A percentile compares a stretch with the other conserved stretches of the same genome.
Evolutionary conservation across 192 early-diverging fungal species (phyloP).

Genomic region (Umbelopsis sp.): DNA sequence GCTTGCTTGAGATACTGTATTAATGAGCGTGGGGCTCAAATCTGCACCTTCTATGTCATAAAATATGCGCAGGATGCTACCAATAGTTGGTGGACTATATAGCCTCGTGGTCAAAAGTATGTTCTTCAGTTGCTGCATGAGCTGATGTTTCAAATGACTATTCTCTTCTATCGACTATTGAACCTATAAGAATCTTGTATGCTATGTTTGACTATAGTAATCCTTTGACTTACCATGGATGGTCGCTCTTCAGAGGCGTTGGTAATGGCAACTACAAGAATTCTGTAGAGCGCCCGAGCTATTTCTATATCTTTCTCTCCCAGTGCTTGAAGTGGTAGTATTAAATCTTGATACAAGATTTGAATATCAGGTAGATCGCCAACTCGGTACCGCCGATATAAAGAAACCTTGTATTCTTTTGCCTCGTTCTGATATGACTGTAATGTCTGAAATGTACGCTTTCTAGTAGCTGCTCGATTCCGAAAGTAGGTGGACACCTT

Average conservation of each 20-base stretch:
- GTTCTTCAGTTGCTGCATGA: conserved; percentile 30
- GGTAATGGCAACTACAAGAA: conserved; percentile 42
- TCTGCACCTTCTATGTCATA: conserved; percentile 43
- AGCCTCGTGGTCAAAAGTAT: conserved; percentile 41
- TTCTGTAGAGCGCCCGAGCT: conserved; percentile 50
- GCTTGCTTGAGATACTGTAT: conserved; percentile 41
- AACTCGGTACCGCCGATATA: conserved; percentile 63
- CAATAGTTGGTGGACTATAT: conserved; percentile 51
- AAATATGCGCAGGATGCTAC: conserved; percentile 51
- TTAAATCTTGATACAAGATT: conserved; percentile 64
- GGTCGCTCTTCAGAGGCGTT: conserved; percentile 31
- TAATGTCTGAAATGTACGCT: conserved; percentile 33
- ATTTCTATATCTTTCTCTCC: conserved; percentile 63
- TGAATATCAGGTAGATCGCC: conserved; percentile 83
- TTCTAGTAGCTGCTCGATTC: conserved; percentile 44
- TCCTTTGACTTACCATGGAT: conserved; percentile 30
- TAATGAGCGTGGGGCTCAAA: conserved; percentile 37
- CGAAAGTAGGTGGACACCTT: conserved; percentile 41
- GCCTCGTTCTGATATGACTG: conserved; percentile 48
- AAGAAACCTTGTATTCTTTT: conserved; percentile 54
- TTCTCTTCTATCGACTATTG: conserved; percentile 27
- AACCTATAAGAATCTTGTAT: background rate
- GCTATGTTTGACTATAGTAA: background rate
- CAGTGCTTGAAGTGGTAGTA: conserved; percentile 66
- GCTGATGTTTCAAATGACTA: conserved; percentile 27